Conservation (phyloP, 2,329 filamentous ascomycete species). For the Ceratocystiopsis minuta region DNA sequence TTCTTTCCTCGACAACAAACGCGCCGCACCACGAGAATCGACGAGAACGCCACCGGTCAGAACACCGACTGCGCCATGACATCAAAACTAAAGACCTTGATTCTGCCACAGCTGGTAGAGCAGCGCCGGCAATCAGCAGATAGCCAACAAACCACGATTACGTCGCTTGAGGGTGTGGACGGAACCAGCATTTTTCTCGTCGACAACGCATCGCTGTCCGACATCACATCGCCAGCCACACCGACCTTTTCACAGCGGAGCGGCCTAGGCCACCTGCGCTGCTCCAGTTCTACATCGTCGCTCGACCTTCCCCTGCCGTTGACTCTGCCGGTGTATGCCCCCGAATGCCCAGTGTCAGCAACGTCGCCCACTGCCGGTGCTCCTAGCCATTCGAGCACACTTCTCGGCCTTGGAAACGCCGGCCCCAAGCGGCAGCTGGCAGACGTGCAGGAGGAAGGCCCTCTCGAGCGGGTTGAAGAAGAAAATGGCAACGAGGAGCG, state of each 20-base stretch:
- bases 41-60: too few relatives aligned
- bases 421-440: constrained; percentile 51
- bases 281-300: constrained; percentile 61
- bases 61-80: too few relatives aligned
- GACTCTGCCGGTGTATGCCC: constrained; percentile 16
- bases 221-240: constrained; percentile 50
- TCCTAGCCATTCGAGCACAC: too few relatives aligned
- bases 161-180: constrained; percentile 21
- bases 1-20: too few relatives aligned
- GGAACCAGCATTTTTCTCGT: constrained; percentile 25
- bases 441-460: constrained; percentile 78
- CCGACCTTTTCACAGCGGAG: constrained; percentile 44
- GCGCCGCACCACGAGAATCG: too few relatives aligned
- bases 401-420: constrained; percentile 8
- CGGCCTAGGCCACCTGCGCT: constrained; percentile 31
- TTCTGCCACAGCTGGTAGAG: constrained; percentile 35
- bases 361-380: constrained; percentile 27
- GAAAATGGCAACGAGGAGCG: neutral
- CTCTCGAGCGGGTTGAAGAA: constrained; percentile 42
- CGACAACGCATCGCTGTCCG: constrained; percentile 39
- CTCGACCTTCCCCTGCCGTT: constrained; percentile 40
- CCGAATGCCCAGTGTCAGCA: constrained; percentile 25
- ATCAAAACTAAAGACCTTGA: constrained; percentile 29
- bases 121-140: constrained; percentile 16
- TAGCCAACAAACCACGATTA: constrained; percentile 4